phyloP scores from a whole-genome alignment of 225 moss, liverwort and hornwort species.

The Pseudisothecium myosuroides region DNA sequence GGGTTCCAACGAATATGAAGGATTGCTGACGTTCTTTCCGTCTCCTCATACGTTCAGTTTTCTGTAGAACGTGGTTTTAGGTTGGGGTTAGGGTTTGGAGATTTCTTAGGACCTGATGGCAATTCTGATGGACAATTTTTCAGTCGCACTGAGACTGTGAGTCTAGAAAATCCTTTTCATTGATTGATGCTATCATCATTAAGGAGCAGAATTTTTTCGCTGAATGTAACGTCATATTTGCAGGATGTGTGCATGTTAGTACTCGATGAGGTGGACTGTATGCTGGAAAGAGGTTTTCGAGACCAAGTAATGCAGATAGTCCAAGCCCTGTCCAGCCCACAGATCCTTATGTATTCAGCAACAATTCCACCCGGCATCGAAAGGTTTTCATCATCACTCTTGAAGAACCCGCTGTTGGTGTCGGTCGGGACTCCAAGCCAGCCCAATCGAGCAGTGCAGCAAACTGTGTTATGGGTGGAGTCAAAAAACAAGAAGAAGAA shows the following conservation, averaged over 20 bases:
- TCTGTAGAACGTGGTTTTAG: not conserved
- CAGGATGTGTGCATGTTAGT: slow-evolving; percentile 74
- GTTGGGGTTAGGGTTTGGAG: not conserved
- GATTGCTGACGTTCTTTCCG: not conserved
- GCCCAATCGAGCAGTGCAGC: slow-evolving; percentile 73
- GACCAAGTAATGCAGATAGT: slow-evolving; percentile 77
- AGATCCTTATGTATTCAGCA: slow-evolving; percentile 86
- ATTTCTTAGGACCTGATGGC: not conserved
- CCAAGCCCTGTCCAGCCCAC: slow-evolving; percentile 69
- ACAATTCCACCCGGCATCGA: slow-evolving; percentile 71
- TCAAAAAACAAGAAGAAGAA: slow-evolving; percentile 81
- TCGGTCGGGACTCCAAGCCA: slow-evolving; percentile 61
- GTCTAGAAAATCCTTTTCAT: not conserved
- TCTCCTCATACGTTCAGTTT: not conserved
- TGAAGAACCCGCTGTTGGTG: slow-evolving; percentile 55
- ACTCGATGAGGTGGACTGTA: slow-evolving; percentile 88
- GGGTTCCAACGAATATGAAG: not conserved
- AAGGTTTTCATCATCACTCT: slow-evolving; percentile 46
- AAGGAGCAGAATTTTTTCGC: not conserved
- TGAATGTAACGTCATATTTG: not conserved
- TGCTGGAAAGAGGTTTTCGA: slow-evolving; percentile 84
- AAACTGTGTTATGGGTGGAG: slow-evolving; percentile 91
- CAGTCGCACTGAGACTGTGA: not conserved
- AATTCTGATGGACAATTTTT: not conserved
- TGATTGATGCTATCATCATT: not conserved